Evolutionary conservation across 129 eudicot genomes (phyloP).

Genomic region (Dittrichia graveolens): DNA sequence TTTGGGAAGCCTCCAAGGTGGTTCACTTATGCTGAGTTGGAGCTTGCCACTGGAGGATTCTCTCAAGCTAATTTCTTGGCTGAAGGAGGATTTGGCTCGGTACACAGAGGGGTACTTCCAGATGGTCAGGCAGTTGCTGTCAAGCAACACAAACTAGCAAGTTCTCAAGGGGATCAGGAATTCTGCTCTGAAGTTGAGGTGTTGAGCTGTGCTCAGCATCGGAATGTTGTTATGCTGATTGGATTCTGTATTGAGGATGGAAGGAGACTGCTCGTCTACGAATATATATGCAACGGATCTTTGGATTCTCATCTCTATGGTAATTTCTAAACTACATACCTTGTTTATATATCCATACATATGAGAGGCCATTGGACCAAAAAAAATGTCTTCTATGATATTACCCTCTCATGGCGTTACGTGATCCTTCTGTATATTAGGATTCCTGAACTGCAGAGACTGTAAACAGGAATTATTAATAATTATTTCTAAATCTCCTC

Average conservation of each 20-base stretch:
- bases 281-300: conserved; percentile 91
- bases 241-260: conserved; percentile 95
- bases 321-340: conserved; percentile 29
- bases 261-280: conserved; percentile 83
- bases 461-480: too few relatives aligned
- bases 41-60: conserved; percentile 96
- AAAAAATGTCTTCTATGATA: too few relatives aligned
- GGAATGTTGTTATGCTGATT: conserved; percentile 92
- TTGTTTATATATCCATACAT: not conserved
- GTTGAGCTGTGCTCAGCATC: conserved; percentile 95
- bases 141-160: conserved; percentile 95
- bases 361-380: not conserved
- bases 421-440: too few relatives aligned
- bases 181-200: conserved; percentile 99
- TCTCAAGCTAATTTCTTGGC: conserved; percentile 92
- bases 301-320: conserved; percentile 95
- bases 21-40: conserved; percentile 91
- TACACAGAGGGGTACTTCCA: conserved; percentile 92
- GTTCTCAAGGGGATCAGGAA: conserved; percentile 98
- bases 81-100: conserved; percentile 97
- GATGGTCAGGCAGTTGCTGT: conserved; percentile 96
- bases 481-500: too few relatives aligned
- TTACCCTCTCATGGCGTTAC: too few relatives aligned
- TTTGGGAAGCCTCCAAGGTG: conserved; percentile 97
- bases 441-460: too few relatives aligned